phyloP scores from a whole-genome alignment of 306 rosid genomes.

The Urtica urens region DNA sequence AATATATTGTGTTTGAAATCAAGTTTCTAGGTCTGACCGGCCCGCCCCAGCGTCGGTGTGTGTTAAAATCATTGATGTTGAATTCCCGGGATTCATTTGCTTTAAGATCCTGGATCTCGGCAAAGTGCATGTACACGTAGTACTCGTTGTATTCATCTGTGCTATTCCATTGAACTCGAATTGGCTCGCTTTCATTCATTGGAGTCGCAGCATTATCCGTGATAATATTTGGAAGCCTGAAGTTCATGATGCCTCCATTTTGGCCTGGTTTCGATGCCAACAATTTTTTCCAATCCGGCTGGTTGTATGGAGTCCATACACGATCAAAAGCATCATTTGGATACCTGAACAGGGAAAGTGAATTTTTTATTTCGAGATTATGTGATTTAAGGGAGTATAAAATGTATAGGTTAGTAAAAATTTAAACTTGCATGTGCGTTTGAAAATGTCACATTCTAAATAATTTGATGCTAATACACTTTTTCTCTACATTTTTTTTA shows the following conservation, averaged over 20 bases:
- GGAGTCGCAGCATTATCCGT: not conserved
- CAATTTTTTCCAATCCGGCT: not conserved
- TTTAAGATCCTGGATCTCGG: conserved; percentile 18
- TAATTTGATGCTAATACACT: too few species aligned
- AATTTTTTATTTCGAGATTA: not conserved
- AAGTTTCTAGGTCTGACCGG: conserved; percentile 4
- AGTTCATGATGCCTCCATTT: not conserved
- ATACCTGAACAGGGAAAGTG: not conserved
- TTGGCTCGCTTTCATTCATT: not conserved
- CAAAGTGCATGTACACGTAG: conserved; percentile 19
- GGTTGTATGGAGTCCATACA: not conserved
- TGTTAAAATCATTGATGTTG: not conserved
- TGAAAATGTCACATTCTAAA: too few species aligned
- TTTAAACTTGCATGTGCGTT: not conserved
- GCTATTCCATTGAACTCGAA: not conserved
- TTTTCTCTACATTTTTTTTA: too few species aligned
- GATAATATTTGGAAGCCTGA: not conserved
- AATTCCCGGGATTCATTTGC: conserved; percentile 15
- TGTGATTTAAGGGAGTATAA: too few species aligned
- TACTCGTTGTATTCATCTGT: not conserved
- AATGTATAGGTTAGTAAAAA: too few species aligned
- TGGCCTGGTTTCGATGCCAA: not conserved
- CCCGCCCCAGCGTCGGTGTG: not conserved
- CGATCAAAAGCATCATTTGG: not conserved
- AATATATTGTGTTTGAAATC: not conserved